Evolutionary conservation across 2,329 filamentous ascomycete genomes (phyloP).

Genomic region (Cercospora berteroae): DNA sequence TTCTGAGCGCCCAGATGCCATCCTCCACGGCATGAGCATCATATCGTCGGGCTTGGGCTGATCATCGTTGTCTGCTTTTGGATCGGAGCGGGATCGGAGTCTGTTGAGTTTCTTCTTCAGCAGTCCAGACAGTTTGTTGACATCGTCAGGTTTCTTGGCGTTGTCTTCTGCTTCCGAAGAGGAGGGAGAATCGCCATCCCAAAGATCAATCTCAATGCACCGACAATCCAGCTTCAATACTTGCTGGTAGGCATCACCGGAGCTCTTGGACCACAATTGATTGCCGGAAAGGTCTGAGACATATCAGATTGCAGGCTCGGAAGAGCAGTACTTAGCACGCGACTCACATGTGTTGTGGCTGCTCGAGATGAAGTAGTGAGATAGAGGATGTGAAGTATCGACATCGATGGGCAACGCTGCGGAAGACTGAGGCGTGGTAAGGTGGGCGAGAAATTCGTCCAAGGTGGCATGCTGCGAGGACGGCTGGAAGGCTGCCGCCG

Average conservation of each 20-base stretch:
- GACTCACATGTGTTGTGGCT: constrained; percentile 92
- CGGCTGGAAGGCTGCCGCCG: constrained; percentile 26
- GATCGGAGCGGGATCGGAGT: constrained; percentile 25
- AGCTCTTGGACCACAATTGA: constrained; percentile 75
- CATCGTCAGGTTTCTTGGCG: constrained; percentile 30
- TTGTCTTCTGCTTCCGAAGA: constrained; percentile 37
- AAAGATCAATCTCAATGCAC: constrained; percentile 93
- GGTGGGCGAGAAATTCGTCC: constrained; percentile 48
- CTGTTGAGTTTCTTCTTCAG: constrained; percentile 33
- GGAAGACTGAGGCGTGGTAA: constrained; percentile 23
- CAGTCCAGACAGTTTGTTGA: constrained; percentile 37
- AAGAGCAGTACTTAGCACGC: background rate
- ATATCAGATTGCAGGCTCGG: constrained; percentile 70
- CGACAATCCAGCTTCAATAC: constrained; percentile 70
- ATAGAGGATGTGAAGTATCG: constrained; percentile 56
- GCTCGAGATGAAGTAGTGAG: constrained; percentile 90
- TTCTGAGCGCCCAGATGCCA: constrained; percentile 31
- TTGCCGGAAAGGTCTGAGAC: constrained; percentile 65
- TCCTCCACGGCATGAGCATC: constrained; percentile 35
- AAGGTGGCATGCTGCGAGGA: constrained; percentile 27
- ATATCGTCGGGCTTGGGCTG: constrained; percentile 16
- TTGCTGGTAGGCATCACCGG: constrained; percentile 73
- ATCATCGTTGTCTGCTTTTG: constrained; percentile 16
- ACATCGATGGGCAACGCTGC: constrained; percentile 25
- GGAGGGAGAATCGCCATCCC: constrained; percentile 66